Evolutionary conservation across 31 red algal species (phyloP), one percentile per base, ranked within the genome.

Genomic region (Endocladia muricata): DNA sequence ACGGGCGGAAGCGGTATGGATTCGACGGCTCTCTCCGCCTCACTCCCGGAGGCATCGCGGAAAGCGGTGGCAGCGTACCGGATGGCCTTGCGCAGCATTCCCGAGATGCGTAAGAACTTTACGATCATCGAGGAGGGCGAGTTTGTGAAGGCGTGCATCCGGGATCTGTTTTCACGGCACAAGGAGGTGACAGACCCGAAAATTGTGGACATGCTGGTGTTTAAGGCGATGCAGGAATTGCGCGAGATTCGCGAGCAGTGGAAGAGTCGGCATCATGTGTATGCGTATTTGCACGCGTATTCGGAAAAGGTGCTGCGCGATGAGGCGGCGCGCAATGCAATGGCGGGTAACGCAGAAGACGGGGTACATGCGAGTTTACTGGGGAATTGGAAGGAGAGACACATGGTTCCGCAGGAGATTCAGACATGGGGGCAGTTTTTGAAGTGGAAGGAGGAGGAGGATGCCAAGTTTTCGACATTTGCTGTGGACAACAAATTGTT

Each of bases 171-270:
- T 47, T 81, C 86, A 55, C 68, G 73, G 33, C 79, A 96, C 70
- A 28, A 41, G 36, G 48, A 80, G 17, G 76, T 96, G 29, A 67
- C 76, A 30, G 93, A 96, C 67, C 49, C 81, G 43, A 79, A 81
- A 33, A 81, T 96, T 44, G 57, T 96, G 30, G 93, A 96, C 63
- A 96, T 90, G 79, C 79, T 96, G n/a, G 82, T 96, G 21, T 96
- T 96, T 56, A 96, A 91, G 82, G 93, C 74, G 1, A n/a, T 42
- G 33, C 93, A 96, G 76, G 86, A 96, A 61, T 55, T 96, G 37
- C 74, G 72, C 34, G 93, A 96, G 75, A 87, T 91, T 48, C 63
- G 75, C 11, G 93, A 89, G 74, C 93, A 96, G 67, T 96, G 93
- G 93, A 96, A 96, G 83, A 68, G 81, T 1, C 79, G 93, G 28